phyloP scores from a whole-genome alignment of 2,329 filamentous ascomycete species.

The Verticillium klebahnii region DNA sequence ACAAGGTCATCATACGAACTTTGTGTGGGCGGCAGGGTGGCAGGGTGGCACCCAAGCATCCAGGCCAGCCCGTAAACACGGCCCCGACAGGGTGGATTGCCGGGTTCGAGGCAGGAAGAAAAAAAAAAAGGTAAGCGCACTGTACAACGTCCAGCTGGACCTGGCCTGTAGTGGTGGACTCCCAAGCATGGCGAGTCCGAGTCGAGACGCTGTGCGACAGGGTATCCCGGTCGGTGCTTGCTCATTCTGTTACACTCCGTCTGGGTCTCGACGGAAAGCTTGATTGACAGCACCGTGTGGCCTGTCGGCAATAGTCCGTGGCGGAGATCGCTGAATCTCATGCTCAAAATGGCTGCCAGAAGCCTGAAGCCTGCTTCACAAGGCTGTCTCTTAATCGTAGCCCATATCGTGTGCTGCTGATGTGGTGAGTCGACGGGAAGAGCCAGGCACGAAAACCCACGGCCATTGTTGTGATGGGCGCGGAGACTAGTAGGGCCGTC shows the following conservation, averaged over 20 bases:
- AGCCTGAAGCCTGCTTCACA: neutral
- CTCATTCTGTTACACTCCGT: neutral
- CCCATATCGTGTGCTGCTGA: no score
- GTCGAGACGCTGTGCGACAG: neutral
- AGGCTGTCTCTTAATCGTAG: neutral
- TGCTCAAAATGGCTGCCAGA: neutral
- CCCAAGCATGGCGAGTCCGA: neutral
- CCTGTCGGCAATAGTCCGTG: neutral
- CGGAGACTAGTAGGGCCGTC: neutral
- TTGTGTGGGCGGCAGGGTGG: slow-evolving; percentile 1
- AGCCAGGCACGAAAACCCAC: neutral
- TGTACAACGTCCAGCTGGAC: neutral
- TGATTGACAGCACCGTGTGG: neutral
- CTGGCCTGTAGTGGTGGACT: neutral
- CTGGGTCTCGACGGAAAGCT: neutral
- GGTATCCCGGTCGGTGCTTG: neutral
- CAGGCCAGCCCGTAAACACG: neutral
- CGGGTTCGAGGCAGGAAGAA: neutral
- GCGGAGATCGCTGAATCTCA: neutral
- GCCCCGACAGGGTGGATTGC: neutral
- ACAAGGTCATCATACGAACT: slow-evolving; percentile 11
- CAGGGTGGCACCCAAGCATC: neutral
- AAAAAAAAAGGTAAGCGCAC: neutral
- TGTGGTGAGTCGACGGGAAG: neutral
- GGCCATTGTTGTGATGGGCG: neutral